A percentile compares a stretch with the other conserved stretches of the same genome.
Conservation (phyloP, 2,329 filamentous ascomycete genomes). For the Fusarium newnesense region DNA sequence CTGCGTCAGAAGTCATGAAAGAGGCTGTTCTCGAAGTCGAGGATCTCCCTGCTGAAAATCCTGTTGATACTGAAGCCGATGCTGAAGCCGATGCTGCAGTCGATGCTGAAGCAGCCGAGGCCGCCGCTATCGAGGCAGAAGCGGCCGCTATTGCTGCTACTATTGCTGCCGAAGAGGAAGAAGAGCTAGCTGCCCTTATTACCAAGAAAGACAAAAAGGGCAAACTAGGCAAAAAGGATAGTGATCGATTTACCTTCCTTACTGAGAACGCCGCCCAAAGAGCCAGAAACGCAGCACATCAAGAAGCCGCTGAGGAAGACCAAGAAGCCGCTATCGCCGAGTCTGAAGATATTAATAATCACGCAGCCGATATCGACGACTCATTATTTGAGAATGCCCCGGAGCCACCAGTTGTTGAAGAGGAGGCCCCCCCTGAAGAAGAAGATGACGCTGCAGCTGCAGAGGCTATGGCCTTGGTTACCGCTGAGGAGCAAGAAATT, state of each 20-base stretch:
- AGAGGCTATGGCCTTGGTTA: conserved; percentile 27
- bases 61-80: conserved; percentile 33
- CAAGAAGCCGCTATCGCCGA: conserved; percentile 32
- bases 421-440: conserved; percentile 4
- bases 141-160: conserved; percentile 23
- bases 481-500: conserved; percentile 52
- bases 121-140: conserved; percentile 47
- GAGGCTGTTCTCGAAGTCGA: conserved; percentile 10
- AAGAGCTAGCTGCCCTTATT: conserved; percentile 29
- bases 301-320: conserved; percentile 19
- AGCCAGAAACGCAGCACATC: conserved; percentile 33
- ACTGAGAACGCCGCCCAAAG: conserved; percentile 30
- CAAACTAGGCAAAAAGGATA: conserved; percentile 39
- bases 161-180: conserved; percentile 35
- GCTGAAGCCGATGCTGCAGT: conserved; percentile 33
- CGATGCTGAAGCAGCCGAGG: conserved; percentile 30
- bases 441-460: conserved; percentile 41
- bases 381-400: conserved; percentile 19
- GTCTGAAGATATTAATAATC: conserved; percentile 29
- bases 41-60: conserved; percentile 11
- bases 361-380: conserved; percentile 14
- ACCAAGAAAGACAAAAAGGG: conserved; percentile 37
- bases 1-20: conserved; percentile 40
- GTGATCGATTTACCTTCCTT: conserved; percentile 34
- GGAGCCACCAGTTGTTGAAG: conserved; percentile 26